These are phyloP conservation scores for Cystofilobasidium macerans DNA, from an alignment of 768 basidiomycete genomes.

Conservation along the genomic window DNA sequence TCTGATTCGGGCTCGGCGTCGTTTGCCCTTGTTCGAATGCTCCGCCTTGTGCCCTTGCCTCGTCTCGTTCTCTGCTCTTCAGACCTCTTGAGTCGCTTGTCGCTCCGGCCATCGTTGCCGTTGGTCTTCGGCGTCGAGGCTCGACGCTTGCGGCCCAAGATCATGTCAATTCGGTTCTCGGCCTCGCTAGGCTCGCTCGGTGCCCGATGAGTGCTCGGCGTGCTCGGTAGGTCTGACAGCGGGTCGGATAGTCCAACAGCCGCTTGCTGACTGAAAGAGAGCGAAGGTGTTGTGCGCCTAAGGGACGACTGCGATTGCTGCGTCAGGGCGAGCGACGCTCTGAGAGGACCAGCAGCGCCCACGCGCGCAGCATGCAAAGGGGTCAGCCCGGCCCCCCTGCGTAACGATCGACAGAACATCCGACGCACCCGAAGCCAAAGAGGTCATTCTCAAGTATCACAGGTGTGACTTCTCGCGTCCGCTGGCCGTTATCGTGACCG, in stretches of 20 bases:
- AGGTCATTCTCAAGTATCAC: not conserved
- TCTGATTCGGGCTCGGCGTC: not conserved
- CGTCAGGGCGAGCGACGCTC: not conserved
- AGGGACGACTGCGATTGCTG: not conserved
- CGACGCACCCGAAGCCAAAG: not conserved
- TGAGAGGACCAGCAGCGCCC: not conserved
- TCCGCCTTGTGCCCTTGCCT: not conserved
- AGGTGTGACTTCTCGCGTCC: not conserved
- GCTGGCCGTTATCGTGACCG: not conserved
- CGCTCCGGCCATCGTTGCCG: not conserved
- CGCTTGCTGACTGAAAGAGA: not conserved
- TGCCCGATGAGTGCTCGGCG: not conserved
- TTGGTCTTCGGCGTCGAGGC: not conserved
- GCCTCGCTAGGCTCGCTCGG: not conserved
- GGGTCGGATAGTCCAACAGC: not conserved
- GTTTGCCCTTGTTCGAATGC: not conserved
- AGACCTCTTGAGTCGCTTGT: not conserved
- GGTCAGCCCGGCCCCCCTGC: not conserved
- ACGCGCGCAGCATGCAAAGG: not conserved
- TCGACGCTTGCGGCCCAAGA: not conserved
- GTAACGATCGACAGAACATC: not conserved
- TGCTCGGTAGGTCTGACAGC: not conserved
- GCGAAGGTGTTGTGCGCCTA: not conserved
- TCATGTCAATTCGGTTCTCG: not conserved
- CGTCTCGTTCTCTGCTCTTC: not conserved